A percentile compares a stretch with the other conserved stretches of the same genome.
Evolutionary conservation across 257 asterid genomes (phyloP).

Genomic region (Scutellaria baicalensis): DNA sequence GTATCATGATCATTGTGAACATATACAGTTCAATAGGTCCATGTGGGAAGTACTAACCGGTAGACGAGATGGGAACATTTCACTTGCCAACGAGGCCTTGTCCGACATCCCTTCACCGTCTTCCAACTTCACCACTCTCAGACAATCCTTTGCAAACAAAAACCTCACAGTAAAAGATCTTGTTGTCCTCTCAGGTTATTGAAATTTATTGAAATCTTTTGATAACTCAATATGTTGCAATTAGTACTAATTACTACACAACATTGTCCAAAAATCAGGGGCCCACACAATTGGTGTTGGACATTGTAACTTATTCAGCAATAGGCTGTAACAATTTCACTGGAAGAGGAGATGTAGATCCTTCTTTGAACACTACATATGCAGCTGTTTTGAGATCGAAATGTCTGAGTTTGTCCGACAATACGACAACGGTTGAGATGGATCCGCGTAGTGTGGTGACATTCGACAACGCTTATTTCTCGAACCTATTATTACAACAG

Average conservation of each 20-base stretch:
- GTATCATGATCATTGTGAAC: not conserved
- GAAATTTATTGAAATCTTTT: not conserved
- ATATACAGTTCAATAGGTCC: conserved; percentile 24
- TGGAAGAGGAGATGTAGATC: conserved; percentile 26
- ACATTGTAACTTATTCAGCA: conserved; percentile 30
- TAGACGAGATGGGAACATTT: conserved; percentile 51
- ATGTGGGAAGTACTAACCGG: conserved; percentile 45
- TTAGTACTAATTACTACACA: not conserved
- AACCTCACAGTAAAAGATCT: conserved; percentile 38
- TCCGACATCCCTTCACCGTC: conserved; percentile 36
- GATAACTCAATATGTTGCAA: no score
- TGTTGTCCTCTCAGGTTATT: conserved; percentile 43
- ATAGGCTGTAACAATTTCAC: conserved; percentile 49
- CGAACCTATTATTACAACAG: not conserved
- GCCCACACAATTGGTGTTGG: conserved; percentile 47
- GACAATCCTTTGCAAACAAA: conserved; percentile 25
- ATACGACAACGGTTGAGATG: conserved; percentile 26
- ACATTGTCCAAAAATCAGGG: conserved; percentile 12
- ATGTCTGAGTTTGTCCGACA: conserved; percentile 21
- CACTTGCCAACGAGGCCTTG: conserved; percentile 22
- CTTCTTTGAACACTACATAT: conserved; percentile 20
- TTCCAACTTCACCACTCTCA: conserved; percentile 32
- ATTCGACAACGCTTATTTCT: conserved; percentile 22
- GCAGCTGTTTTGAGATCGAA: conserved; percentile 9
- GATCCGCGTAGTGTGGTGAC: conserved; percentile 21